These are phyloP conservation scores for Climacium dendroides DNA, from an alignment of 225 moss, liverwort and hornwort species.

Conservation along the genomic window DNA sequence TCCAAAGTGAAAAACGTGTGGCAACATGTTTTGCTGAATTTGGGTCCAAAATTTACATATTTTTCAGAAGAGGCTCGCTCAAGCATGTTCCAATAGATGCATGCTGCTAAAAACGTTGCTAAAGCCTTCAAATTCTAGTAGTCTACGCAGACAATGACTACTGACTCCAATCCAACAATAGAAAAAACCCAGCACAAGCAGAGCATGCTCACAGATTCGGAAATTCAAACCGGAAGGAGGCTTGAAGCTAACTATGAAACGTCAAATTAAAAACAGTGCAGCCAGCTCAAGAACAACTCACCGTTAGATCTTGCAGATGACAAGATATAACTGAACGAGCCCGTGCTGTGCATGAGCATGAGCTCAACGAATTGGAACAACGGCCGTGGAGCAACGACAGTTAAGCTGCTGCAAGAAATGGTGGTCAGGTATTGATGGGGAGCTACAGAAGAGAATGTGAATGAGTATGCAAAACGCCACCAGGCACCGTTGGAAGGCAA, in stretches of 20 bases:
- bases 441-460: background rate
- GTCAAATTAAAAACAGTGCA: background rate
- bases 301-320: background rate
- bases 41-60: background rate
- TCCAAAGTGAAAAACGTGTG: background rate
- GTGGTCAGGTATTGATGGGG: background rate
- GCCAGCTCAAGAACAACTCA: background rate
- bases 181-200: background rate
- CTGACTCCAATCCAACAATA: background rate
- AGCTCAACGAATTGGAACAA: background rate
- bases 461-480: background rate
- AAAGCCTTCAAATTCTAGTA: background rate
- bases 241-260: too few relatives aligned
- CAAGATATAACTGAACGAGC: background rate
- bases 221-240: background rate
- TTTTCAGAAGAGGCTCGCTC: background rate
- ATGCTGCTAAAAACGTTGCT: background rate
- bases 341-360: background rate
- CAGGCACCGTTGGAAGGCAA: background rate
- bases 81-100: background rate
- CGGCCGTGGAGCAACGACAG: background rate
- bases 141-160: background rate
- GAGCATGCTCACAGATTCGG: background rate
- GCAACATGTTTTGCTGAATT: background rate
- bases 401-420: background rate